Evolutionary conservation across 257 asterid species (phyloP), one percentile per base, ranked within the genome.

Genomic region (Cynanchum wilfordii): DNA sequence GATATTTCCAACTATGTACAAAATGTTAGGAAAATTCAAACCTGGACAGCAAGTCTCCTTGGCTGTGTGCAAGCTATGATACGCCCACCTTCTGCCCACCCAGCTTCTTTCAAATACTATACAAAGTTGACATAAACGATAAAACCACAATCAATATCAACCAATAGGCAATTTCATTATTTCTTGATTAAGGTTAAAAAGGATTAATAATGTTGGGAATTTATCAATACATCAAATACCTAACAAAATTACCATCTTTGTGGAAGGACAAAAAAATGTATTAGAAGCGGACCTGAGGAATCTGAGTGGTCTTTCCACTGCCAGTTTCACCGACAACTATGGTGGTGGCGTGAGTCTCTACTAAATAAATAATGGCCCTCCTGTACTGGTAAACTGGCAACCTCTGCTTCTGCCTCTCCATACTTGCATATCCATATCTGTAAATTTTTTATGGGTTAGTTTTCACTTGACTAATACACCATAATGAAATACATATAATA

Each of bases 11-110:
- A 63, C 10, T 66, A 25, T 49, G 13, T 44, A n/a, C 44, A 29
- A 15, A 66, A 16, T 42, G 36, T 51, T 52, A 66, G 70, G 47
- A 42, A 25, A 45, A 6, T 19, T 54, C 30, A 67, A 74, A 89
- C 98, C 97, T 94, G 99, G 72, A 95, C 99, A 29, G 99, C 99
- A 85, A 95, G 83, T 64, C 99, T 94, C 79, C 99, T 86, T 0
- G 98, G 99, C 76, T 95, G 99, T 3, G 99, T 95, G 77, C 97
- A 91, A 0, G 96, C 99, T 66, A 95, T 89, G 84, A 95, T 71
- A 50, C 90, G 96, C 24, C 99, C 98, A 77, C 89, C 93, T 72
- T 91, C 97, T 11, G 95, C 96, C 99, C 99, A 92, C 47, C 98
- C 99, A 55, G 91, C 95, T 84, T 90, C 97, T 79, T 91, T 90